phyloP scores from a whole-genome alignment of 2,329 filamentous ascomycete species.

The Penicillium sp. region DNA sequence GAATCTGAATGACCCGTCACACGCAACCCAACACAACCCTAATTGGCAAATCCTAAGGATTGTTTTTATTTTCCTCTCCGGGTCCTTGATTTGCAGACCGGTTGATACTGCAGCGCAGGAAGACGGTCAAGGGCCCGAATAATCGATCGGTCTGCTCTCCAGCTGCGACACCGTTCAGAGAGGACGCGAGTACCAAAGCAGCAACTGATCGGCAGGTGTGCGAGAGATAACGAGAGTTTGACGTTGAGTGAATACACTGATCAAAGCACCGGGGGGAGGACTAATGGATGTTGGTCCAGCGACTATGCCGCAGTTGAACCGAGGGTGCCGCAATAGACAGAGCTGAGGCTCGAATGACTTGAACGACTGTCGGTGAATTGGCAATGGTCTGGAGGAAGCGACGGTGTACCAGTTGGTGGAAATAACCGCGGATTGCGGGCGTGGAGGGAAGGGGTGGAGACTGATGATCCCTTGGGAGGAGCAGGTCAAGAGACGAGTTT shows the following conservation, averaged over 20 bases:
- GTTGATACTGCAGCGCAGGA: conserved; percentile 5
- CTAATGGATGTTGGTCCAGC: too few species aligned
- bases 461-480: not conserved
- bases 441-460: too few species aligned
- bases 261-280: too few species aligned
- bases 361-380: not conserved
- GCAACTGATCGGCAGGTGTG: conserved; percentile 16
- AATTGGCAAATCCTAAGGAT: not conserved
- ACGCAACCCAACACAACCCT: not conserved
- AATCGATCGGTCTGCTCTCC: conserved; percentile 17
- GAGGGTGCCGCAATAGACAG: too few species aligned
- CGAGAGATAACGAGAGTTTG: not conserved
- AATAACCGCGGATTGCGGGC: too few species aligned
- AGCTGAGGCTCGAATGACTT: not conserved
- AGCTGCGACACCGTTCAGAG: conserved; percentile 6
- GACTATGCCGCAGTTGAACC: too few species aligned
- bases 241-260: too few species aligned
- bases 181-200: conserved; percentile 14
- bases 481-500: not conserved
- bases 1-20: conserved; percentile 8
- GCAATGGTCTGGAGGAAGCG: conserved; percentile 3
- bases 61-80: too few species aligned
- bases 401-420: conserved; percentile 2
- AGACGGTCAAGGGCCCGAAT: conserved; percentile 3
- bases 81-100: not conserved